Percentiles rank a stretch among this genome's conserved stretches.
phyloP scores from a whole-genome alignment of 768 basidiomycete species.

The Xerocomus potaroensis region DNA sequence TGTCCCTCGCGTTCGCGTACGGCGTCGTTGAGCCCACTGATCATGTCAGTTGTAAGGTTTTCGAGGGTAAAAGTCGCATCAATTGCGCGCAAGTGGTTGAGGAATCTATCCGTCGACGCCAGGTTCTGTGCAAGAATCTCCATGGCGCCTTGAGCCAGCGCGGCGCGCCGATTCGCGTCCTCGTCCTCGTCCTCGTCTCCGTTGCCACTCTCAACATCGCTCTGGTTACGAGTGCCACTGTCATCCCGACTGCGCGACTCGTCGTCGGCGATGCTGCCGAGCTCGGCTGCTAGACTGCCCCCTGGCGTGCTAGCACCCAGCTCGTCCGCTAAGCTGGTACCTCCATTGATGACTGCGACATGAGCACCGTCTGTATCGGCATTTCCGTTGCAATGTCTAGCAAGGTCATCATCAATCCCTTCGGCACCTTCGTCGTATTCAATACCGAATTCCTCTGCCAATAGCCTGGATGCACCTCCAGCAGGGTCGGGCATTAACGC shows the following conservation, averaged over 20 bases:
- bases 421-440: conserved; percentile 87
- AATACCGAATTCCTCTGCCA: conserved; percentile 87
- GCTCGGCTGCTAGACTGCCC: conserved; percentile 21
- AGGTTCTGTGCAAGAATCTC: conserved; percentile 69
- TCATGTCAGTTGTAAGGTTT: conserved; percentile 66
- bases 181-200: conserved; percentile 29
- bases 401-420: conserved; percentile 52
- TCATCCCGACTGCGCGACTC: conserved; percentile 12
- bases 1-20: conserved; percentile 76
- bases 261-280: conserved; percentile 20
- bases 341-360: conserved; percentile 23
- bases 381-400: conserved; percentile 24
- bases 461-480: conserved; percentile 60
- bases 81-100: conserved; percentile 64
- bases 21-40: conserved; percentile 71
- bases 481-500: conserved; percentile 87
- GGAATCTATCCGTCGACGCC: conserved; percentile 72
- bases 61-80: conserved; percentile 58
- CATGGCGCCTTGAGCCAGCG: conserved; percentile 56
- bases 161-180: conserved; percentile 22
- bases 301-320: conserved; percentile 23
- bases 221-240: conserved; percentile 9
- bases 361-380: conserved; percentile 28
- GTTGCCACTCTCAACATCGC: conserved; percentile 4
- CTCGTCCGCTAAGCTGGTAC: conserved; percentile 43